A percentile compares a stretch with the other conserved stretches of the same genome.
These are phyloP conservation scores for Jasminum sambac DNA, from an alignment of 257 asterid genomes.

Conservation along the genomic window DNA sequence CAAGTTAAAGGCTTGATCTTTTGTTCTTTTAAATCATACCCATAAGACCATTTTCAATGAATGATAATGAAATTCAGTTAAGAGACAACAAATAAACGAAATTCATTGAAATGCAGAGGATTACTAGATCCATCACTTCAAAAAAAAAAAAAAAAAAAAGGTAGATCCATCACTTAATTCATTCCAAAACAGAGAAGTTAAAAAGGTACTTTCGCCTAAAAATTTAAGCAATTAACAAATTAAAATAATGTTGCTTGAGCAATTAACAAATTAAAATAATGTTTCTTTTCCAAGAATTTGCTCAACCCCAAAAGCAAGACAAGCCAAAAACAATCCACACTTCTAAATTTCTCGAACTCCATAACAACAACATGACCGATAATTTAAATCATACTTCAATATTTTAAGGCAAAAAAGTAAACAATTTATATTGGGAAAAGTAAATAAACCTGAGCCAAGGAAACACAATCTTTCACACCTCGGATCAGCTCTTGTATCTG, in stretches of 20 bases:
- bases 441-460: conserved; percentile 95
- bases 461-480: conserved; percentile 70
- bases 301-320: conserved; percentile 14
- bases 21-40: background rate
- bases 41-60: background rate
- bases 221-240: conserved; percentile 18
- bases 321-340: conserved; percentile 31
- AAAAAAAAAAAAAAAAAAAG: too few relatives aligned
- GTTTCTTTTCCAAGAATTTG: conserved; percentile 35
- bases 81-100: background rate
- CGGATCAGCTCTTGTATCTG: conserved; percentile 90
- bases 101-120: background rate
- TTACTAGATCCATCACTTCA: background rate
- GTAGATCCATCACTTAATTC: background rate
- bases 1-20: background rate
- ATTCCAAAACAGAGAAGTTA: background rate
- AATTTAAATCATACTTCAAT: conserved; percentile 15
- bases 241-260: conserved; percentile 29
- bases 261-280: conserved; percentile 34
- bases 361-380: conserved; percentile 21
- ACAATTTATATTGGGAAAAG: conserved; percentile 43
- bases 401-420: conserved; percentile 14
- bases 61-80: conserved; percentile 17
- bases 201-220: background rate
- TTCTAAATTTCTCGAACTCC: conserved; percentile 42